phyloP scores from a whole-genome alignment of 257 asterid species.

The Solanum chiquidenum region DNA sequence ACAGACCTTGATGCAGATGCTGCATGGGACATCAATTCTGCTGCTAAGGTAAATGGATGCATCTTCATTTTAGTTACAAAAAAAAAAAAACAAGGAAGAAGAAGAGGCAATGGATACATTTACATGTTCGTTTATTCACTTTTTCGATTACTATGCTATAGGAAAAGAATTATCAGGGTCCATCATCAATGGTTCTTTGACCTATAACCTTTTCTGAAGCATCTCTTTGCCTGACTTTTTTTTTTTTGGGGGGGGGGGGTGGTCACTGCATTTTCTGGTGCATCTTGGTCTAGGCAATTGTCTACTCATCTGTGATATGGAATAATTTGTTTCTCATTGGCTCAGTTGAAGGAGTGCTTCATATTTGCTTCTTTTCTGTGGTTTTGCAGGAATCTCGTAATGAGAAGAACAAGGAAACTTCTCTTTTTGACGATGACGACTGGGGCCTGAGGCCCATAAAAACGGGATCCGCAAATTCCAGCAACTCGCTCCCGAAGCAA shows the following conservation, averaged over 20 bases:
- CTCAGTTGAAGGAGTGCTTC: background rate
- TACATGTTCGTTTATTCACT: background rate
- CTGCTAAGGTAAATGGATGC: slow-evolving; percentile 39
- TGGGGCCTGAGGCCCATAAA: slow-evolving; percentile 78
- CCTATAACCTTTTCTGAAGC: background rate
- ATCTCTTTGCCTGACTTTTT: background rate
- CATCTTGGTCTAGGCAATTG: background rate
- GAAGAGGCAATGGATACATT: background rate
- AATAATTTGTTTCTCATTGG: background rate
- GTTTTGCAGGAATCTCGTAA: slow-evolving; percentile 37
- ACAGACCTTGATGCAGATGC: slow-evolving; percentile 54
- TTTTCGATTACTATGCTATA: background rate
- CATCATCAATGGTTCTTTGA: background rate
- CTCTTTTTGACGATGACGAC: slow-evolving; percentile 53
- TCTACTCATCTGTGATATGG: background rate
- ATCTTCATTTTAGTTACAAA: background rate
- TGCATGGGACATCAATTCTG: slow-evolving; percentile 45
- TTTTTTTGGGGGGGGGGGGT: background rate
- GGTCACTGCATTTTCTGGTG: background rate
- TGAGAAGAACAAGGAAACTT: slow-evolving; percentile 31
- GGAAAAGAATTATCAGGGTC: background rate
- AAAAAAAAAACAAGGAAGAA: background rate
- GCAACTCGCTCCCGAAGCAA: slow-evolving; percentile 10
- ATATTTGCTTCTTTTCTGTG: background rate
- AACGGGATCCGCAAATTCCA: slow-evolving; percentile 32